Evolutionary conservation across 2,329 filamentous ascomycete genomes (phyloP), one percentile per base, ranked within the genome.

Genomic region (Tolypocladium album): DNA sequence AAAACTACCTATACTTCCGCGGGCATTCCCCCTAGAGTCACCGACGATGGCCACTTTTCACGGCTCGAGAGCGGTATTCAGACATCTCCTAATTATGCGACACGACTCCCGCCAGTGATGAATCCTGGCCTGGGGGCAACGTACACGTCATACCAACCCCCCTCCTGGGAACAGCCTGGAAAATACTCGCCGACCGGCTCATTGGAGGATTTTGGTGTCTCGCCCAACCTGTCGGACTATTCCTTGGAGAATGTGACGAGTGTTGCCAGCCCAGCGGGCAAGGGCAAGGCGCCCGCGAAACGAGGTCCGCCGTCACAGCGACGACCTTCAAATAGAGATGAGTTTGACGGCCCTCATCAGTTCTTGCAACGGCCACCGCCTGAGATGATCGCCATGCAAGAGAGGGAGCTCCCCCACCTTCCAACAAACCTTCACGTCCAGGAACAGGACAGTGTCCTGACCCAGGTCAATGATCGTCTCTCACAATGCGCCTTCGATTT

Each of bases 401-500:
- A 92, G 71, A 84, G 88, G 65, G 89, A 93, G 69, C 80, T 95
- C 57, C 90, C 90, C 24, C 87, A 89, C 72, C 84, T 94, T 39
- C 90, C 90, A 55, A 92, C 89, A 68, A 90, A 92, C 71, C 82
- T 95, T 57, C 83, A 89, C 68, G 87, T 90, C 59, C 86, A 91
- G 74, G 90, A 95, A 74, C 90, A 95, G 78, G 90, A 94, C 75
- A 84, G 82, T 69, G 89, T 95, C 67, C 79, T 94, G 60, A 84
- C 83, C 60, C 84, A 88, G 73, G 89, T 94, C 73, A 94, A 94
- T 76, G 89, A 93, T 74, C 84, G 90, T 63, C 79, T 95, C 55
- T 92, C 90, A 31, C 88, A 89, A 72, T 94, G 90, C 72, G 90
- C 90, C 39, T 95, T 88, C 79, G 89, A 95, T 75, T 95, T 95